Percentiles rank a stretch among this genome's conserved stretches.
Evolutionary conservation across 352 stramenopile genomes (phyloP).

Genomic region (Globisporangium cystogenes): DNA sequence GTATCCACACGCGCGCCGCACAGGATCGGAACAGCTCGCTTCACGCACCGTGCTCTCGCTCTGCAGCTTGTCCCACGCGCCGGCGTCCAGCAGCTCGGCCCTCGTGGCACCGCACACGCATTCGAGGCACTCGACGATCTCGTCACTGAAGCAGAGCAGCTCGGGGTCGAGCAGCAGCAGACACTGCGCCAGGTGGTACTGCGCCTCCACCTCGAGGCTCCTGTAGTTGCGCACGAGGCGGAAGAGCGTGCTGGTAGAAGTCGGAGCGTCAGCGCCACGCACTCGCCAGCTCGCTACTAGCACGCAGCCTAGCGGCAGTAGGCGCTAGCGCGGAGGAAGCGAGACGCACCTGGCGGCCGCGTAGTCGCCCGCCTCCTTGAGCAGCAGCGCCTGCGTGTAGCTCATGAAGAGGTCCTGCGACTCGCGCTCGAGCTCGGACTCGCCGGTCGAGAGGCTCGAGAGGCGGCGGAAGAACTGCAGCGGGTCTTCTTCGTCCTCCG

Average conservation of each 20-base stretch:
- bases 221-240: slow-evolving; percentile 15
- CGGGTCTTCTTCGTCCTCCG: slow-evolving; percentile 13
- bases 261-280: background rate
- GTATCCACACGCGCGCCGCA: no score
- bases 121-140: slow-evolving; percentile 27
- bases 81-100: slow-evolving; percentile 11
- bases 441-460: background rate
- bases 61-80: slow-evolving; percentile 13
- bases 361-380: slow-evolving; percentile 29
- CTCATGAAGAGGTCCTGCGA: slow-evolving; percentile 19
- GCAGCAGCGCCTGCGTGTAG: slow-evolving; percentile 41
- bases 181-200: slow-evolving; percentile 40
- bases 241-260: slow-evolving; percentile 17
- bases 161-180: slow-evolving; percentile 29
- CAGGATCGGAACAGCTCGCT: no score
- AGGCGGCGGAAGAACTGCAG: slow-evolving; percentile 25
- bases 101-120: slow-evolving; percentile 10
- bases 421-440: slow-evolving; percentile 1
- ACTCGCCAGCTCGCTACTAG: background rate
- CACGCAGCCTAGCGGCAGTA: background rate
- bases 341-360: slow-evolving; percentile 22
- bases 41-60: slow-evolving; percentile 23
- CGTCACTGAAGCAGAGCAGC: slow-evolving; percentile 17
- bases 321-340: background rate
- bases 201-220: slow-evolving; percentile 22